Evolutionary conservation across 495 filamentous ascomycete genomes (phyloP), one percentile per base, ranked within the genome.

Genomic region (Corynascus novoguineensis): DNA sequence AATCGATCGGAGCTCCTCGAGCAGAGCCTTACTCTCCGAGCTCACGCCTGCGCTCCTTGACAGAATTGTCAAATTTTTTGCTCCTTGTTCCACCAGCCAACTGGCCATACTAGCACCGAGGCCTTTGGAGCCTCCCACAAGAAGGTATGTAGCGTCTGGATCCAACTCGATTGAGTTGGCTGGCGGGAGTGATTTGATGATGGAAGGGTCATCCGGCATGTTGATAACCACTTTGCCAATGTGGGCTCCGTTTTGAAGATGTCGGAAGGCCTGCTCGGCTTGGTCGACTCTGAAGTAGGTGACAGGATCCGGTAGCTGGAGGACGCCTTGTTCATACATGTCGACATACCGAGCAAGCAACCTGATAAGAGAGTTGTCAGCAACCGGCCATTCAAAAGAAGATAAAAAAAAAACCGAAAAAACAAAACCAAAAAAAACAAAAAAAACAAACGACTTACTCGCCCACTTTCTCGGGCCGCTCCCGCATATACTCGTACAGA

Each of bases 111-210:
- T 70, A 10, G 75, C 72, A 19, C 83, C 83, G 5, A 88, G 70
- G 3, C 82, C 84, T 4, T 82, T 78, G 5, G 80, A 68, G 22
- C 82, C 80, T 14, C 84, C 81, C 8, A 75, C 73, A 5, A 87
- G 59, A 7, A 87, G 57, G 53, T 85, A 86, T 1, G 75, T 71
- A 1, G 71, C 74, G 27, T 78, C 61, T 0, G 66, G 44, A 50
- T 58, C 40, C 4, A 49, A 27, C 4, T 19, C 67, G 62, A 46
- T 73, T 58, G 31, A 29, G 40, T 57, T 22, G 4, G n/a, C 1
- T 1, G 10, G 29, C 1, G 50, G 50, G 21, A 19, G 1, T 4
- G 50, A 5, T 2, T 27, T 40, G 22, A 52, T 17, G 22, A 5
- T 17, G 22, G 32, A 19, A 11, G 48, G 17, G 21, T 52, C 19